Conservation (phyloP, 2,329 filamentous ascomycete genomes). For the Paracoccidioides lutzii region DNA sequence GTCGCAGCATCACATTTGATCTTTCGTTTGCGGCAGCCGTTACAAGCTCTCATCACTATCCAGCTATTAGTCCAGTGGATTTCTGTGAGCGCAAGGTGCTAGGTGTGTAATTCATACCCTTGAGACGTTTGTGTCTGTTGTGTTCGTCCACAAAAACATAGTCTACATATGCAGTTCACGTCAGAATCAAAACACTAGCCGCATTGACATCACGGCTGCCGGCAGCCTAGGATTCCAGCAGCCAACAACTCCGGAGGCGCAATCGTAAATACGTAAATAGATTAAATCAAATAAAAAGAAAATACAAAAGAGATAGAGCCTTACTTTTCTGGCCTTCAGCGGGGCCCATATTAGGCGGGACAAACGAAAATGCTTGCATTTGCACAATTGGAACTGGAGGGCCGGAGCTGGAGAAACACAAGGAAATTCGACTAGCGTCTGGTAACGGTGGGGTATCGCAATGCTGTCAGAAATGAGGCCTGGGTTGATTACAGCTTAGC, state of each 20-base stretch:
- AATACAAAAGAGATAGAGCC: slow-evolving; percentile 16
- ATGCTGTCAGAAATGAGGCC: background rate
- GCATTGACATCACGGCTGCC: background rate
- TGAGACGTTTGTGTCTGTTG: slow-evolving; percentile 91
- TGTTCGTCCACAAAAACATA: slow-evolving; percentile 99
- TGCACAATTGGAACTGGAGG: slow-evolving; percentile 13
- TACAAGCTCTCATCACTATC: slow-evolving; percentile 89
- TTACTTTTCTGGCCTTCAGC: slow-evolving; percentile 76
- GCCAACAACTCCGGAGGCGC: background rate
- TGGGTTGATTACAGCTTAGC: background rate
- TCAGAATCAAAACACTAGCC: slow-evolving; percentile 8
- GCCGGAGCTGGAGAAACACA: background rate
- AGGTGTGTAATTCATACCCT: slow-evolving; percentile 47
- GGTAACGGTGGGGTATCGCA: background rate
- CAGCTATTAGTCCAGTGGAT: slow-evolving; percentile 4
- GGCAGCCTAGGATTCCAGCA: background rate
- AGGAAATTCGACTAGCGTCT: background rate
- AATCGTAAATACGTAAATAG: background rate
- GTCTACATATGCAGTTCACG: slow-evolving; percentile 41
- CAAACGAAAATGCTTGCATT: slow-evolving; percentile 66
- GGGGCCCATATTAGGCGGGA: slow-evolving; percentile 49
- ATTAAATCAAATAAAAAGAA: too few species aligned
- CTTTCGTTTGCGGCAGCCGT: slow-evolving; percentile 86
- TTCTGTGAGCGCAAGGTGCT: background rate
- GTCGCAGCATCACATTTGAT: slow-evolving; percentile 97